Evolutionary conservation across 371 early-diverging fungal species (phyloP).

Genomic region (Apophysomyces elegans): DNA sequence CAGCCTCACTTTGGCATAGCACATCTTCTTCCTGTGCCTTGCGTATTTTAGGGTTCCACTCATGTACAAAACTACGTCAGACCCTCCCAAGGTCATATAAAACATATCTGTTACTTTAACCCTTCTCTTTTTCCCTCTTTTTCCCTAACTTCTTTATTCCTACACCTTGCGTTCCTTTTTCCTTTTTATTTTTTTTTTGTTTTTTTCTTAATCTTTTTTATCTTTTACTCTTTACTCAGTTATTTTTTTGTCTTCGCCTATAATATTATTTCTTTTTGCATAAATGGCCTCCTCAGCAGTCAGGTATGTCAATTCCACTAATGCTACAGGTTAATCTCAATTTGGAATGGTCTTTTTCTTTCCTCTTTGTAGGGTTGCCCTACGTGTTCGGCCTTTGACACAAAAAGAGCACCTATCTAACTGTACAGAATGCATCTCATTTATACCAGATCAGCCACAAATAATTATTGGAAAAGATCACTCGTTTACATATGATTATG

Average conservation of each 20-base stretch:
- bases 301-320: constrained; percentile 24
- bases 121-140: constrained; percentile 6
- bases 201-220: constrained; percentile 10
- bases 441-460: constrained; percentile 64
- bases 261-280: background rate
- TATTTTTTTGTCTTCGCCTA: background rate
- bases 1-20: constrained; percentile 11
- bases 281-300: constrained; percentile 37
- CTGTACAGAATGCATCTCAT: constrained; percentile 70
- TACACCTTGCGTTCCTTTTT: background rate
- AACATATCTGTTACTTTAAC: constrained; percentile 7
- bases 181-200: constrained; percentile 5
- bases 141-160: constrained; percentile 5
- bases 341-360: background rate
- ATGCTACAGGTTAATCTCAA: background rate
- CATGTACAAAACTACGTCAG: constrained; percentile 11
- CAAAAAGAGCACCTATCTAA: constrained; percentile 75
- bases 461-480: constrained; percentile 68
- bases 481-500: constrained; percentile 87
- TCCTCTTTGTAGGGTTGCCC: constrained; percentile 60
- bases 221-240: constrained; percentile 5
- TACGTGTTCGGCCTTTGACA: constrained; percentile 81
- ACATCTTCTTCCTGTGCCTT: constrained; percentile 7
- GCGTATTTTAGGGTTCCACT: background rate
- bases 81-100: background rate